These are phyloP conservation scores for Trypanosoma grayi DNA, from an alignment of 208 protist species.

Conservation along the genomic window DNA sequence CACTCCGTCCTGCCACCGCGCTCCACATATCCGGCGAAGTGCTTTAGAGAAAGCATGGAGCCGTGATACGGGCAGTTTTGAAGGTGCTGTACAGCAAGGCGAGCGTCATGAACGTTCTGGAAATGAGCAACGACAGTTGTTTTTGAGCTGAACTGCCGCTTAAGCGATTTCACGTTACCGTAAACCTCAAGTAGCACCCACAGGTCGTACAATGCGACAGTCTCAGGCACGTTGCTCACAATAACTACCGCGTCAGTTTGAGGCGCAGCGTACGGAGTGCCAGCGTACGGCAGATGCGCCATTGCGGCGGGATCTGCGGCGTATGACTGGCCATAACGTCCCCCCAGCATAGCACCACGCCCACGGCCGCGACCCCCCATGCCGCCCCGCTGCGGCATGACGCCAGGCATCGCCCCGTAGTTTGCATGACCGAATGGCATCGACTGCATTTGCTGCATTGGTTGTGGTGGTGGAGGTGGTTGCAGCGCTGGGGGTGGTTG, in stretches of 20 bases:
- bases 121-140: constrained; percentile 79
- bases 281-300: constrained; percentile 4
- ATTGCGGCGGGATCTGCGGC: neutral
- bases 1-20: constrained; percentile 57
- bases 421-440: constrained; percentile 24
- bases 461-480: neutral
- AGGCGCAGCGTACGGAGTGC: neutral
- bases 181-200: constrained; percentile 90
- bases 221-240: constrained; percentile 61
- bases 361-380: constrained; percentile 26
- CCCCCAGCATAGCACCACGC: constrained; percentile 16
- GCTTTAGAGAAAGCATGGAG: constrained; percentile 51
- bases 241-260: constrained; percentile 52
- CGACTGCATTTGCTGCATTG: constrained; percentile 12
- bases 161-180: constrained; percentile 85
- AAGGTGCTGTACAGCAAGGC: constrained; percentile 67
- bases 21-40: constrained; percentile 76
- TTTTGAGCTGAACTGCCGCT: constrained; percentile 72
- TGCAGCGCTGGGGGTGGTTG: constrained; percentile 16
- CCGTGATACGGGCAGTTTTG: constrained; percentile 74
- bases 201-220: constrained; percentile 68
- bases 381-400: constrained; percentile 12
- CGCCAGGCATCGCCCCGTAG: constrained; percentile 23
- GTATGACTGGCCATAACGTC: constrained; percentile 19
- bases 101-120: constrained; percentile 63